These are phyloP conservation scores for Phytophthora sansomeana DNA, from an alignment of 352 stramenopile species.

Conservation along the genomic window DNA sequence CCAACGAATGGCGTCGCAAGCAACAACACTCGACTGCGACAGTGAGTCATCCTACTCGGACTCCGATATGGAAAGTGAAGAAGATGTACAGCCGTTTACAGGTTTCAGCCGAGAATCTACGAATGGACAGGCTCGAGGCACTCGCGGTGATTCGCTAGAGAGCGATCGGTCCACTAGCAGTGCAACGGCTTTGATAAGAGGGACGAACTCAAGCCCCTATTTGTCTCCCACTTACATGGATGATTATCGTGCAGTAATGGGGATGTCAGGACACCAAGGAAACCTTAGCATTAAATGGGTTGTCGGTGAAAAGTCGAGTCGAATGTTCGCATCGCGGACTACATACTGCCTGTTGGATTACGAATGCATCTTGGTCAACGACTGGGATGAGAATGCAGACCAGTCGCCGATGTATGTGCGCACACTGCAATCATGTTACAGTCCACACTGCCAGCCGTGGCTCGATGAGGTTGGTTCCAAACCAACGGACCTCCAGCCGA, in stretches of 20 bases:
- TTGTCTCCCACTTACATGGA: constrained; percentile 51
- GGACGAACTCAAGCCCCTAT: constrained; percentile 20
- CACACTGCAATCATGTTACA: constrained; percentile 71
- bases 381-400: constrained; percentile 67
- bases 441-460: constrained; percentile 67
- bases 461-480: constrained; percentile 64
- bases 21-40: constrained; percentile 38
- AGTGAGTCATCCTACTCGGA: constrained; percentile 60
- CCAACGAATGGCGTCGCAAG: constrained; percentile 33
- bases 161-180: constrained; percentile 19
- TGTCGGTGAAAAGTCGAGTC: constrained; percentile 65
- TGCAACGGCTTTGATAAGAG: constrained; percentile 12
- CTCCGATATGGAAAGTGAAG: constrained; percentile 46
- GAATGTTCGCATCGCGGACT: constrained; percentile 72
- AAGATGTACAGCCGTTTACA: constrained; percentile 38
- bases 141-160: constrained; percentile 34
- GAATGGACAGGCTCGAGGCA: constrained; percentile 25
- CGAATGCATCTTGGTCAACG: constrained; percentile 76
- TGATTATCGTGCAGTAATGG: constrained; percentile 55
- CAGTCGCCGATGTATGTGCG: constrained; percentile 74
- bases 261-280: constrained; percentile 54
- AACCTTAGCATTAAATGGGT: constrained; percentile 80
- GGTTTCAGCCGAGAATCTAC: constrained; percentile 32
- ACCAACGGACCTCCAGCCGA: constrained; percentile 66
- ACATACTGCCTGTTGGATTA: constrained; percentile 82